These are phyloP conservation scores for Pinus tabuliformis DNA, from an alignment of 75 land plant species.

Conservation along the genomic window DNA sequence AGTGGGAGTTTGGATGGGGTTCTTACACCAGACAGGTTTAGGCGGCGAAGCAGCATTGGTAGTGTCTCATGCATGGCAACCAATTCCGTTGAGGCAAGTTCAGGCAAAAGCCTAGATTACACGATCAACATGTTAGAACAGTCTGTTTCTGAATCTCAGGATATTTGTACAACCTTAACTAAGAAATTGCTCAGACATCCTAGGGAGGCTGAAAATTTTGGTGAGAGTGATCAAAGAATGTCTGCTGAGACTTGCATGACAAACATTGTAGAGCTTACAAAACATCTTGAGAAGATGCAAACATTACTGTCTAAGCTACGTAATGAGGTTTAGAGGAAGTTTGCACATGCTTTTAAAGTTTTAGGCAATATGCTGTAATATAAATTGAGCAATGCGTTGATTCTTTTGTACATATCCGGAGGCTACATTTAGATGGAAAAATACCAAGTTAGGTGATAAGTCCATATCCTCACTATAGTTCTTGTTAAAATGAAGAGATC, in stretches of 20 bases:
- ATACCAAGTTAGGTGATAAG: not conserved
- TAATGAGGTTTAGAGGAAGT: not conserved
- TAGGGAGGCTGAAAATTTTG: not conserved
- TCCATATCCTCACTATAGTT: not conserved
- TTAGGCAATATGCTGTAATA: conserved; percentile 5
- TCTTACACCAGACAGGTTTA: conserved; percentile 58
- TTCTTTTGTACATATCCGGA: conserved; percentile 12
- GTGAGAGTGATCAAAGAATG: not conserved
- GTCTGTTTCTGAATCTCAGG: conserved; percentile 4
- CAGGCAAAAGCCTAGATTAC: not conserved
- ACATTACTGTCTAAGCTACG: not conserved
- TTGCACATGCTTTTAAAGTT: not conserved
- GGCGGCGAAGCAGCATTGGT: conserved; percentile 53
- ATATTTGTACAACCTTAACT: not conserved
- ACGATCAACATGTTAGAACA: not conserved
- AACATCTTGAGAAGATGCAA: conserved; percentile 5
- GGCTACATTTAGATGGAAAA: not conserved
- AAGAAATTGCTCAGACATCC: not conserved
- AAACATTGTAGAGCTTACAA: conserved; percentile 6
- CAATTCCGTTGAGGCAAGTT: not conserved
- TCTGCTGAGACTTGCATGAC: not conserved
- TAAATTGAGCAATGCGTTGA: not conserved
- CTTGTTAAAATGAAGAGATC: not conserved
- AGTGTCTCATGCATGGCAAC: conserved; percentile 32
- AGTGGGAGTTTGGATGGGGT: conserved; percentile 71